These are phyloP conservation scores for Picea sitchensis DNA, from an alignment of 75 land plant species.

Conservation along the genomic window DNA sequence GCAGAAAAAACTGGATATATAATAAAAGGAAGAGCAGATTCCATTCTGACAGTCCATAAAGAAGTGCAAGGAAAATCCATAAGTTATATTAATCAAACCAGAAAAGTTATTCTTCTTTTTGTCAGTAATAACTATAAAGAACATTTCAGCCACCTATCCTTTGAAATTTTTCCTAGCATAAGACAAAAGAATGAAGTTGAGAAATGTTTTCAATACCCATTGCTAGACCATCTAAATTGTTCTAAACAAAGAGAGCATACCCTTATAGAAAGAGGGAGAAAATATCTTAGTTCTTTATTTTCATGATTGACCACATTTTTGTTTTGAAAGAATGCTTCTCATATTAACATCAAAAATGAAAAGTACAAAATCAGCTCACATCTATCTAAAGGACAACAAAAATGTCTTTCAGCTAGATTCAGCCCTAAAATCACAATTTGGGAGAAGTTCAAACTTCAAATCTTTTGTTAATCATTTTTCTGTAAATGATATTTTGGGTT, in stretches of 20 bases:
- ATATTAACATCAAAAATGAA: too few relatives aligned
- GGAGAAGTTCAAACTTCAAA: too few relatives aligned
- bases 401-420: too few relatives aligned
- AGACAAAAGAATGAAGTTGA: background rate
- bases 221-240: background rate
- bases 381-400: too few relatives aligned
- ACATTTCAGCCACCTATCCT: background rate
- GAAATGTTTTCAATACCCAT: background rate
- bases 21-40: slow-evolving; percentile 42
- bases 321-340: background rate
- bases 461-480: too few relatives aligned
- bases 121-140: background rate
- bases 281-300: background rate
- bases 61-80: background rate
- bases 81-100: background rate
- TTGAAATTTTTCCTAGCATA: background rate
- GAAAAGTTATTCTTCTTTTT: background rate
- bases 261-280: background rate
- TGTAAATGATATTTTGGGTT: too few relatives aligned
- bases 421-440: too few relatives aligned
- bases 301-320: background rate
- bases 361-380: too few relatives aligned
- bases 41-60: slow-evolving; percentile 31
- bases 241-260: background rate
- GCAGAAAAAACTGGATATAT: slow-evolving; percentile 57